Conservation (phyloP, 2,329 filamentous ascomycete genomes). For the Rosellinia necatrix region DNA sequence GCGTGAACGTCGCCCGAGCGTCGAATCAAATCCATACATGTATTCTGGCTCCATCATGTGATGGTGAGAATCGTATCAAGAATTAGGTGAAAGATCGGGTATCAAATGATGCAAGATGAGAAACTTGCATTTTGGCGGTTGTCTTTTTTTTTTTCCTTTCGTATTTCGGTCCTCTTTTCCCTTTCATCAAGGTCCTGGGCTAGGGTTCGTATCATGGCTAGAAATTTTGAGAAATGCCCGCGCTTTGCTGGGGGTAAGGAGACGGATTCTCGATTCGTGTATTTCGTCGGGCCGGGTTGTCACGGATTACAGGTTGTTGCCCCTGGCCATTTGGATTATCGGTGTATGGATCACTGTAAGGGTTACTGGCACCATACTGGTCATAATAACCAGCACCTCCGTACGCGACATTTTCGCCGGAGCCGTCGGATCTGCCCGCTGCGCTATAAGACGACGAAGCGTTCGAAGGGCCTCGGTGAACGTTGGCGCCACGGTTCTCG, state of each 20-base stretch:
- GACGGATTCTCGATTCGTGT: constrained; percentile 91
- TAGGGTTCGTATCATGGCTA: constrained; percentile 47
- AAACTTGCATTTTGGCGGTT: constrained; percentile 5
- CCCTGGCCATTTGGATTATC: constrained; percentile 50
- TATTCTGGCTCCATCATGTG: background rate
- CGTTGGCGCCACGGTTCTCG: constrained; percentile 68
- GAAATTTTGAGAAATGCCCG: constrained; percentile 97
- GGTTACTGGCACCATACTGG: constrained; percentile 62
- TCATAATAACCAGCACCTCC: constrained; percentile 59
- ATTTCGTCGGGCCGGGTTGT: constrained; percentile 89
- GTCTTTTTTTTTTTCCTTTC: background rate
- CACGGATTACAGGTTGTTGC: constrained; percentile 86
- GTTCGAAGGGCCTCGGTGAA: constrained; percentile 89
- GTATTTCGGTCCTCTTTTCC: background rate
- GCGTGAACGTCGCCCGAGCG: background rate
- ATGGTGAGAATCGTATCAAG: constrained; percentile 2
- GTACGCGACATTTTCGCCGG: constrained; percentile 58
- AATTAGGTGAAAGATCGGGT: constrained; percentile 18
- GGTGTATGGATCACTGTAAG: constrained; percentile 63
- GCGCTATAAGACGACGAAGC: constrained; percentile 95
- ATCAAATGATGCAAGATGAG: constrained; percentile 18
- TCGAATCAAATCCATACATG: too few species aligned
- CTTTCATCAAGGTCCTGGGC: background rate
- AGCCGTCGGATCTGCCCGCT: constrained; percentile 73
- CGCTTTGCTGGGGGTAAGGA: constrained; percentile 89